phyloP scores from a whole-genome alignment of 192 early-diverging fungal species.

The Coemansia sp. region DNA sequence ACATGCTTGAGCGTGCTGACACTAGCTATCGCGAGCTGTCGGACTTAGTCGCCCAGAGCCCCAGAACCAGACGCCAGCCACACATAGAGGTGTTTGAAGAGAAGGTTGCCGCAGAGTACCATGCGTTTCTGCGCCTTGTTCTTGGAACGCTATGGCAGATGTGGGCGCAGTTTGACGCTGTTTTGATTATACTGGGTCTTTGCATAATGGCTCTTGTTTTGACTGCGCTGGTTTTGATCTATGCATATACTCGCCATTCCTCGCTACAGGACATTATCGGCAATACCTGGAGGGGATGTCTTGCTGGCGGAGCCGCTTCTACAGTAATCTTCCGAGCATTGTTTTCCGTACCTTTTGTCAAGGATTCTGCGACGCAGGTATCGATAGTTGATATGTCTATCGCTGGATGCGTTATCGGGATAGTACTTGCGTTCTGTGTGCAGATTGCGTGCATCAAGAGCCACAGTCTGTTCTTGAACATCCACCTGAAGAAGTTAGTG shows the following conservation, averaged over 20 bases:
- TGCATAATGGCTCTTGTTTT: slow-evolving; percentile 47
- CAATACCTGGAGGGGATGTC: neutral
- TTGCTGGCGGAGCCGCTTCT: slow-evolving; percentile 12
- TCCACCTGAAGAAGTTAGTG: neutral
- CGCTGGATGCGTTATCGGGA: slow-evolving; percentile 22
- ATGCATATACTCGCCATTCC: slow-evolving; percentile 2
- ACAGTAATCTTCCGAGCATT: slow-evolving; percentile 20
- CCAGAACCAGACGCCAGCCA: neutral
- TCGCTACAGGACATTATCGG: slow-evolving; percentile 17
- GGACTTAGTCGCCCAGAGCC: slow-evolving; percentile 2
- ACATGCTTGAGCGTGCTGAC: slow-evolving; percentile 34
- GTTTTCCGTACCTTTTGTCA: neutral
- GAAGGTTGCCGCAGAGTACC: slow-evolving; percentile 38
- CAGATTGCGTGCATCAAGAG: slow-evolving; percentile 8
- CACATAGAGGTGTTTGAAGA: slow-evolving; percentile 28
- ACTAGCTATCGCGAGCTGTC: slow-evolving; percentile 32
- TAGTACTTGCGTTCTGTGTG: slow-evolving; percentile 17
- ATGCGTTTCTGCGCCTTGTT: slow-evolving; percentile 60
- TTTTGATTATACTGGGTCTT: slow-evolving; percentile 74
- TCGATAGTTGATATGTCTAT: slow-evolving; percentile 19
- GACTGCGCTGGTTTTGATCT: slow-evolving; percentile 9
- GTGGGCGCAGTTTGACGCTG: slow-evolving; percentile 92
- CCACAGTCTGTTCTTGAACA: neutral
- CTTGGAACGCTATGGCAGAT: slow-evolving; percentile 74
- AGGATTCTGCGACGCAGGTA: slow-evolving; percentile 11